These are phyloP conservation scores for Pseudogymnoascus sp. DNA, from an alignment of 2,329 filamentous ascomycete genomes.

Conservation along the genomic window DNA sequence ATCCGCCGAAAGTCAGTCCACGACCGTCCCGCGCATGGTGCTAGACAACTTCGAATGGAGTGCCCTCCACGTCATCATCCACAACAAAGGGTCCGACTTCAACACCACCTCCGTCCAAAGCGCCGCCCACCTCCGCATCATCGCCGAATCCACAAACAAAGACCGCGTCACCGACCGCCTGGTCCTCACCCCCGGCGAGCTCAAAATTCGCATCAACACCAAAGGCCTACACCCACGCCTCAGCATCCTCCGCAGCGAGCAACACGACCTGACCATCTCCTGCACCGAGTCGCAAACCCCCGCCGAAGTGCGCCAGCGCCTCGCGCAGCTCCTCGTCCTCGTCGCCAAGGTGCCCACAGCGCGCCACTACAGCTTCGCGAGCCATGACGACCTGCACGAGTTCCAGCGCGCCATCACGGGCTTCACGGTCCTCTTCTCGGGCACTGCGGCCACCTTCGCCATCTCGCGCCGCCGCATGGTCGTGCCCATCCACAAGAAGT, in stretches of 20 bases:
- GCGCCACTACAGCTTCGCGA: conserved; percentile 62
- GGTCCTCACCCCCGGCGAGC: conserved; percentile 69
- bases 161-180: conserved; percentile 76
- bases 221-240: conserved; percentile 47
- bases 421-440: conserved; percentile 67
- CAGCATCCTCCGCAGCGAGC: conserved; percentile 61
- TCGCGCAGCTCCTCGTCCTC: conserved; percentile 42
- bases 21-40: conserved; percentile 8
- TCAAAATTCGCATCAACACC: conserved; percentile 51
- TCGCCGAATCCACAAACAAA: conserved; percentile 61
- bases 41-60: conserved; percentile 49
- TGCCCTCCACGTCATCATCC: conserved; percentile 62
- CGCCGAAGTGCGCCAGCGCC: conserved; percentile 52
- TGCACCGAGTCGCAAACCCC: conserved; percentile 59
- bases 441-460: conserved; percentile 63
- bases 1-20: conserved; percentile 34
- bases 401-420: conserved; percentile 77
- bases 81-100: conserved; percentile 45
- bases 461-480: conserved; percentile 83
- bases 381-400: conserved; percentile 59
- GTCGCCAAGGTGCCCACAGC: conserved; percentile 40
- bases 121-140: conserved; percentile 64
- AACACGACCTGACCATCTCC: conserved; percentile 69
- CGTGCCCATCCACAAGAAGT: conserved; percentile 88
- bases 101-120: conserved; percentile 48